These are phyloP conservation scores for Luffa acutangula DNA, from an alignment of 306 rosid species.

Conservation along the genomic window DNA sequence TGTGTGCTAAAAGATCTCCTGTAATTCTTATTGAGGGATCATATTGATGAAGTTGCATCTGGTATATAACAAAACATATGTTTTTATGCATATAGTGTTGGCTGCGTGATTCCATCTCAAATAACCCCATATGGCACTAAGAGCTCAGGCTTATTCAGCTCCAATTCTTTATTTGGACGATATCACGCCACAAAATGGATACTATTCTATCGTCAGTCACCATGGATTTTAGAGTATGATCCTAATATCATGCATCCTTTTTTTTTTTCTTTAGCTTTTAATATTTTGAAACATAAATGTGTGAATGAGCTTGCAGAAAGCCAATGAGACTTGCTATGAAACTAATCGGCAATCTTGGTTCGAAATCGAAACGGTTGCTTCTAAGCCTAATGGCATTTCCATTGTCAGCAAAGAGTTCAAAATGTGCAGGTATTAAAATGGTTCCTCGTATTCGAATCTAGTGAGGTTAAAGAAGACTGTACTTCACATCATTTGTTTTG, in stretches of 20 bases:
- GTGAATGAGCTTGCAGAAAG: conserved; percentile 33
- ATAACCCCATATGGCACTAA: too few relatives aligned
- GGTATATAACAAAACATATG: background rate
- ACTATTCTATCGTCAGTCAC: conserved; percentile 28
- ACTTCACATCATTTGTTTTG: too few relatives aligned
- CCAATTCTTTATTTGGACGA: conserved; percentile 60
- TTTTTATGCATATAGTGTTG: background rate
- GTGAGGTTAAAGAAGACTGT: background rate
- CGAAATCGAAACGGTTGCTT: conserved; percentile 38
- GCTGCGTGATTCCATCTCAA: too few relatives aligned
- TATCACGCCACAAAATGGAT: conserved; percentile 28
- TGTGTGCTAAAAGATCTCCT: too few relatives aligned
- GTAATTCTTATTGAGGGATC: too few relatives aligned
- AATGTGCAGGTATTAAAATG: conserved; percentile 24
- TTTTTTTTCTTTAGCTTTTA: background rate
- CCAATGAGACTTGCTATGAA: conserved; percentile 44
- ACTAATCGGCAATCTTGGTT: conserved; percentile 47
- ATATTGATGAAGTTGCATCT: background rate
- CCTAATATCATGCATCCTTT: background rate
- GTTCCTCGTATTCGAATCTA: background rate
- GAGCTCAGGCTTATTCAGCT: conserved; percentile 68
- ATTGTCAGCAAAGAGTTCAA: conserved; percentile 37
- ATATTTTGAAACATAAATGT: background rate
- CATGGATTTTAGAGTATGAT: conserved; percentile 48
- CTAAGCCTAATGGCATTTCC: conserved; percentile 33